phyloP scores from a whole-genome alignment of 2,329 filamentous ascomycete genomes.

The Aspergillus glaucus region DNA sequence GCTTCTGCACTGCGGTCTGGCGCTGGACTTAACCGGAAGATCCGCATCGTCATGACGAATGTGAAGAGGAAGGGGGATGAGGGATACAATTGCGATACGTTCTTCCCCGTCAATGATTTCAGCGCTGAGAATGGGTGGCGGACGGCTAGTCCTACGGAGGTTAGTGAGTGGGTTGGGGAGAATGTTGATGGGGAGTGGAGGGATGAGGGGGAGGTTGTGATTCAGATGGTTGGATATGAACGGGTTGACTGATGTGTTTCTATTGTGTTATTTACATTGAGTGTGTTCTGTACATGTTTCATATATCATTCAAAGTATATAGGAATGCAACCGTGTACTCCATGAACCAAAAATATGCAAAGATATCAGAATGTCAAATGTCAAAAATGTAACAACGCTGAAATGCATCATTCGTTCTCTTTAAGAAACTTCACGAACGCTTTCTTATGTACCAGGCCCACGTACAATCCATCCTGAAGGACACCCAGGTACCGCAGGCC shows the following conservation, averaged over 20 bases:
- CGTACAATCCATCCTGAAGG: constrained; percentile 73
- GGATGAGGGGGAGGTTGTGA: constrained; percentile 44
- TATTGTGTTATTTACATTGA: not conserved
- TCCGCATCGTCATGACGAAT: constrained; percentile 38
- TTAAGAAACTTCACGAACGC: constrained; percentile 92
- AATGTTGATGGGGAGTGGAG: constrained; percentile 37
- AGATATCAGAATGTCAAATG: not conserved
- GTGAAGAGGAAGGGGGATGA: constrained; percentile 23
- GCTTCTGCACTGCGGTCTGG: constrained; percentile 53
- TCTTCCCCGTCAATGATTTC: constrained; percentile 39
- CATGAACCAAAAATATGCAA: not conserved
- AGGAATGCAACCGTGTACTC: not conserved
- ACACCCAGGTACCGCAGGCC: constrained; percentile 91
- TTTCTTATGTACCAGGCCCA: constrained; percentile 95
- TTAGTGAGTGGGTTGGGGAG: constrained; percentile 39
- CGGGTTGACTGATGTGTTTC: constrained; percentile 12
- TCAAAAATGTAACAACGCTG: not conserved
- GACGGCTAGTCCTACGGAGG: constrained; percentile 26
- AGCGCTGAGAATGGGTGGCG: constrained; percentile 25
- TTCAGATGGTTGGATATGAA: constrained; percentile 45
- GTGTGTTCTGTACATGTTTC: not conserved
- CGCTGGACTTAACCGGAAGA: constrained; percentile 2
- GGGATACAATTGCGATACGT: constrained; percentile 44
- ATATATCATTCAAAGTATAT: not conserved
- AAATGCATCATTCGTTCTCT: constrained; percentile 54